These are phyloP conservation scores for Plasmodium chabaudi DNA, from an alignment of 169 alveolate species.

Conservation along the genomic window DNA sequence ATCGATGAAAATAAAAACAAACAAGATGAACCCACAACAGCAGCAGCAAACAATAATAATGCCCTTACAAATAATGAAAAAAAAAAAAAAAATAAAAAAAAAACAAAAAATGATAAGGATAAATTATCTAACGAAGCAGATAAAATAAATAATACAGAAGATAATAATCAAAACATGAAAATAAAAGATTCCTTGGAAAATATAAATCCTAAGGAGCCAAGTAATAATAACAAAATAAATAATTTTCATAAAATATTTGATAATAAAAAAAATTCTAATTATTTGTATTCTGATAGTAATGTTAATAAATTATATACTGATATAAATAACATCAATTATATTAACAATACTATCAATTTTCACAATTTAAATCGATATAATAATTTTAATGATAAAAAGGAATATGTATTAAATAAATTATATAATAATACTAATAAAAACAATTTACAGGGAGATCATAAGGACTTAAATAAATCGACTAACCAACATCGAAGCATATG, in stretches of 20 bases:
- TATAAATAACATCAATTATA: slow-evolving; percentile 1
- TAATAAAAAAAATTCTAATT: slow-evolving; percentile 2
- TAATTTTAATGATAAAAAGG: slow-evolving; percentile 34
- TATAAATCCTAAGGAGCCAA: slow-evolving; percentile 33
- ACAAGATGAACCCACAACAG: neutral
- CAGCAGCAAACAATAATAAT: neutral
- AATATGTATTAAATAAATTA: slow-evolving; percentile 32
- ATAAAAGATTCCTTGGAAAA: slow-evolving; percentile 21
- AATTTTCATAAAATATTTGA: slow-evolving; percentile 3
- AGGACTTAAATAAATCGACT: slow-evolving; percentile 6
- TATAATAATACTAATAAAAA: slow-evolving; percentile 31
- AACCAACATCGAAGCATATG: neutral
- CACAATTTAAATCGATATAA: slow-evolving; percentile 10
- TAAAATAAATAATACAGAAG: neutral
- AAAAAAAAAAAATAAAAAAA: slow-evolving; percentile 16
- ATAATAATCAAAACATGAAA: slow-evolving; percentile 2
- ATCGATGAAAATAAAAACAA: neutral
- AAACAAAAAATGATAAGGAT: neutral
- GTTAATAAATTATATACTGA: neutral
- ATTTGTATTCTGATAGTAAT: neutral
- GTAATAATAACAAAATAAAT: slow-evolving; percentile 31
- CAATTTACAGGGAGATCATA: slow-evolving; percentile 51
- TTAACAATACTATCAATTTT: neutral
- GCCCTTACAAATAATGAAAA: neutral
- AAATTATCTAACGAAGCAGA: neutral